Conservation (phyloP, 2,329 filamentous ascomycete genomes). For the Pyricularia pennisetigena region DNA sequence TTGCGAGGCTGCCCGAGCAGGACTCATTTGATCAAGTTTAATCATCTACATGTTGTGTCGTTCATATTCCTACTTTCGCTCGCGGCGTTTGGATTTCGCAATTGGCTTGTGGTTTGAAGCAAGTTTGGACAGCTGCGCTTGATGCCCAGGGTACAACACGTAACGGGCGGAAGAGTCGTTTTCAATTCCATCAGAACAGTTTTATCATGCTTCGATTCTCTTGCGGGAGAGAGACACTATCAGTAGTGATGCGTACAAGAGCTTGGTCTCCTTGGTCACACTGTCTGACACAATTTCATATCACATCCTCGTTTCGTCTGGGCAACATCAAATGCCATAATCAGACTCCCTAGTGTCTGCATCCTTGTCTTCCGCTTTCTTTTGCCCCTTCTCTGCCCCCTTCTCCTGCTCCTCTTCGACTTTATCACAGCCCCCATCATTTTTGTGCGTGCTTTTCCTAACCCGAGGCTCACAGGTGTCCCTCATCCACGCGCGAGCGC, state of each 20-base stretch:
- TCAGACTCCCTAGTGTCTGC: too few species aligned
- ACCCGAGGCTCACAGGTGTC: background rate
- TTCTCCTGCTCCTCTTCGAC: too few species aligned
- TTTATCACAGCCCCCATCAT: too few species aligned
- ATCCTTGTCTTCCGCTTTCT: too few species aligned
- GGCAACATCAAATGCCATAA: background rate
- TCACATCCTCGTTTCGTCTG: background rate
- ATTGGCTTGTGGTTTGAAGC: background rate
- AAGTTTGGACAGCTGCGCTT: background rate
- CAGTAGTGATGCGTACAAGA: background rate
- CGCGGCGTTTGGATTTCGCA: background rate
- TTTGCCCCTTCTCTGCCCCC: too few species aligned
- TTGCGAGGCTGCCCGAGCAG: slow-evolving; percentile 51
- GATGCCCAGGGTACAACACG: background rate
- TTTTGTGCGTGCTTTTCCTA: too few species aligned
- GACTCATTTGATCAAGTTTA: slow-evolving; percentile 28
- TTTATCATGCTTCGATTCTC: background rate
- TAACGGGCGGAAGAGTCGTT: background rate
- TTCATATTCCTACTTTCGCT: background rate
- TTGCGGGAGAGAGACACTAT: background rate
- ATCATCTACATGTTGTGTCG: background rate
- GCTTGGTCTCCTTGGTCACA: background rate
- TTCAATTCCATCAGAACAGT: background rate
- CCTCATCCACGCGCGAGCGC: background rate
- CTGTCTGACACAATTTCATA: background rate